Conservation (phyloP, 2,329 filamentous ascomycete species). For the Cadophora sp. region DNA sequence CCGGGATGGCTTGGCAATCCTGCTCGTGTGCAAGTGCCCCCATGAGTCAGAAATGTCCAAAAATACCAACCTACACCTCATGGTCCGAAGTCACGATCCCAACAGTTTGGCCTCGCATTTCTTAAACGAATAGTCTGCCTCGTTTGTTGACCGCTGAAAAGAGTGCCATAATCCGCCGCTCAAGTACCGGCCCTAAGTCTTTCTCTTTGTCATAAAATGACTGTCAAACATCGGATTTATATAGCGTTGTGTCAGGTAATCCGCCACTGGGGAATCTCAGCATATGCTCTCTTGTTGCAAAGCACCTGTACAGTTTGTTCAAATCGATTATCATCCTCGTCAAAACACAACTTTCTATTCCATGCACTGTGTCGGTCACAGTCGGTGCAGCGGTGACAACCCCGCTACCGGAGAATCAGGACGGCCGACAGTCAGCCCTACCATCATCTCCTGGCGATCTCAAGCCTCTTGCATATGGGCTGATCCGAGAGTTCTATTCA, state of each 20-base stretch:
- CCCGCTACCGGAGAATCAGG: neutral
- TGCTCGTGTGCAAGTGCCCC: neutral
- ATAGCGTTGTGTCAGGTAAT: neutral
- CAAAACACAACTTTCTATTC: too few species aligned
- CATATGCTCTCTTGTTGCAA: neutral
- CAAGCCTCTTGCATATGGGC: neutral
- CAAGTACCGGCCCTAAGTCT: neutral
- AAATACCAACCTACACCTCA: neutral
- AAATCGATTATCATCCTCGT: too few species aligned
- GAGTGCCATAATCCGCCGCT: neutral
- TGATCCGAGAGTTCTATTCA: too few species aligned
- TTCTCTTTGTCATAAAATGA: slow-evolving; percentile 14
- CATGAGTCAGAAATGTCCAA: slow-evolving; percentile 12
- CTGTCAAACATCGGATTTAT: neutral
- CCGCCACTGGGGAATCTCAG: neutral
- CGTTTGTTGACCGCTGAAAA: neutral
- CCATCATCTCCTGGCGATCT: slow-evolving; percentile 1
- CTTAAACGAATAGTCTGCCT: neutral
- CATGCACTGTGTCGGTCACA: too few species aligned
- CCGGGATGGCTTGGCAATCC: neutral
- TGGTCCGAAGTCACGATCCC: slow-evolving; percentile 4
- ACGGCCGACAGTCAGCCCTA: slow-evolving; percentile 2
- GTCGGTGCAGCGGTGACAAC: too few species aligned
- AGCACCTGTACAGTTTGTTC: too few species aligned
- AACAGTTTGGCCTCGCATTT: slow-evolving; percentile 8